Percentiles rank a stretch among this genome's conserved stretches.
These are phyloP conservation scores for Fulvia fulva DNA, from an alignment of 2,329 filamentous ascomycete species.

Conservation along the genomic window DNA sequence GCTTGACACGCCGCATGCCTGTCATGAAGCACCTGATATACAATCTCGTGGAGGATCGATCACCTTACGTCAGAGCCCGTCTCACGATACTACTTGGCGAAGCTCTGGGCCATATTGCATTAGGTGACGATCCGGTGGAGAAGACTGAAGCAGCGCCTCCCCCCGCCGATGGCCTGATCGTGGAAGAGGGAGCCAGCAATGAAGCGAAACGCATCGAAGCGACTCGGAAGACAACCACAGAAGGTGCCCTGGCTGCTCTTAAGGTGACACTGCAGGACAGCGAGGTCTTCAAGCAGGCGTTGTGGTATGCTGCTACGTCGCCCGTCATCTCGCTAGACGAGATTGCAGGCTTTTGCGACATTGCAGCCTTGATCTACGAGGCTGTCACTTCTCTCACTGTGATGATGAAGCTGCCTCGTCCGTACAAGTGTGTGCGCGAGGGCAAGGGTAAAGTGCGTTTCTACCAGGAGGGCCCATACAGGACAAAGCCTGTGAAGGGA, in stretches of 20 bases:
- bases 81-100: conserved; percentile 52
- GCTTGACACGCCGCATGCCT: conserved; percentile 48
- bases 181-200: conserved; percentile 53
- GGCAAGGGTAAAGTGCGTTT: conserved; percentile 47
- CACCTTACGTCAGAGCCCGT: conserved; percentile 54
- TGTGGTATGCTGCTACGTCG: conserved; percentile 56
- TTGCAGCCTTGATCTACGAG: conserved; percentile 55
- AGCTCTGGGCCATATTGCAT: conserved; percentile 56
- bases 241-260: conserved; percentile 55
- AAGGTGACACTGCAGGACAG: conserved; percentile 51
- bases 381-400: conserved; percentile 48
- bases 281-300: conserved; percentile 46
- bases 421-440: conserved; percentile 52
- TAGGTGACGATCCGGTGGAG: conserved; percentile 45
- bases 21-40: conserved; percentile 56
- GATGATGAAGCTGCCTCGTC: conserved; percentile 52
- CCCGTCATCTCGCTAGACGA: conserved; percentile 50
- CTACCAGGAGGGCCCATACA: conserved; percentile 22
- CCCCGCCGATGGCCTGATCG: conserved; percentile 46
- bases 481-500: conserved; percentile 26
- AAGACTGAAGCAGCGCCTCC: conserved; percentile 32
- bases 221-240: conserved; percentile 52
- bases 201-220: conserved; percentile 52
- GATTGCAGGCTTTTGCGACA: conserved; percentile 53
- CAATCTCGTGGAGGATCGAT: conserved; percentile 54